Conservation (phyloP, 2,329 filamentous ascomycete species). For the Fusarium sp. region DNA sequence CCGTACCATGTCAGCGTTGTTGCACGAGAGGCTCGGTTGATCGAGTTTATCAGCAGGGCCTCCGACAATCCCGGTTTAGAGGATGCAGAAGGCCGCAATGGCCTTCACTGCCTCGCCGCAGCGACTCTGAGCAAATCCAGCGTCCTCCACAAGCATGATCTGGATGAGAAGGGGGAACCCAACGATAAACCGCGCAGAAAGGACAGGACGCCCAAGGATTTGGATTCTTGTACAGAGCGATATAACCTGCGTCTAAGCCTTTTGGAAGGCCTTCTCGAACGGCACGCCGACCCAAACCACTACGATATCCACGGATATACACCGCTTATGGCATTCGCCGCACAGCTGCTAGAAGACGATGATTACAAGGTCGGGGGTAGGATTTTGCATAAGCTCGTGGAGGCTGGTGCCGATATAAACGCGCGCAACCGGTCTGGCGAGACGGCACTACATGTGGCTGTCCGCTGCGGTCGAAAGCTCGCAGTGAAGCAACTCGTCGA, state of each 20-base stretch:
- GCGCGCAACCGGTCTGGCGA: slow-evolving; percentile 66
- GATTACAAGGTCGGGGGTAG: slow-evolving; percentile 61
- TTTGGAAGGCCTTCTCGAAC: slow-evolving; percentile 49
- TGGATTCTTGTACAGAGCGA: slow-evolving; percentile 50
- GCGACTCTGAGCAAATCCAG: slow-evolving; percentile 59
- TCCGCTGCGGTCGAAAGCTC: slow-evolving; percentile 64
- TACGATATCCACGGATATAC: slow-evolving; percentile 66
- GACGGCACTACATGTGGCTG: slow-evolving; percentile 67
- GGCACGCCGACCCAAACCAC: slow-evolving; percentile 62
- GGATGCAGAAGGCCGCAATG: slow-evolving; percentile 63
- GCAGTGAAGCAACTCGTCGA: slow-evolving; percentile 61
- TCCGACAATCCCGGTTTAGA: slow-evolving; percentile 36
- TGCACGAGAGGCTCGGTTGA: slow-evolving; percentile 33
- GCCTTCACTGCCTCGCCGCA: slow-evolving; percentile 69
- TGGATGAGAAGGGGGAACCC: slow-evolving; percentile 32
- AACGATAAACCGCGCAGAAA: slow-evolving; percentile 12
- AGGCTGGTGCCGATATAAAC: slow-evolving; percentile 59
- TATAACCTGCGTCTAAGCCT: slow-evolving; percentile 46
- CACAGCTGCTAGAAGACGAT: slow-evolving; percentile 63
- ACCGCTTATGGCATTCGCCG: slow-evolving; percentile 67
- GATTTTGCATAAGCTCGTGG: slow-evolving; percentile 59
- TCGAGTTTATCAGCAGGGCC: slow-evolving; percentile 39
- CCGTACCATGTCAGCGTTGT: slow-evolving; percentile 21
- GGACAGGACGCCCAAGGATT: slow-evolving; percentile 29
- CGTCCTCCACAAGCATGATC: slow-evolving; percentile 50